A percentile compares a stretch with the other conserved stretches of the same genome.
Evolutionary conservation across 2,329 filamentous ascomycete genomes (phyloP).

Genomic region (Venturia aucupariae): DNA sequence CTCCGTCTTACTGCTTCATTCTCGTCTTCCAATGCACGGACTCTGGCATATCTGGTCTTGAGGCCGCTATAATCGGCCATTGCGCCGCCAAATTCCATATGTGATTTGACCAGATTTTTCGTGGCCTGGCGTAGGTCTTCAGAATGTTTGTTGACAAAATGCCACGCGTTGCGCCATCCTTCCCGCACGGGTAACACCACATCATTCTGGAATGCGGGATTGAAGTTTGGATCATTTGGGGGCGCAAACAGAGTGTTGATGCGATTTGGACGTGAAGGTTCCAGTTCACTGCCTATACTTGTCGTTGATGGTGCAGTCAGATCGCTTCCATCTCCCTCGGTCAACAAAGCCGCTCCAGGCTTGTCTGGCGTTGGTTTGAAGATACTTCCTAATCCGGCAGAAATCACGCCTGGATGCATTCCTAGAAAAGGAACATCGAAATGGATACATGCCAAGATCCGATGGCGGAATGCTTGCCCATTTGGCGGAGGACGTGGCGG

Average conservation of each 20-base stretch:
- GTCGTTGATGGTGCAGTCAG: slow-evolving; percentile 17
- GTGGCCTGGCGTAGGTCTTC: slow-evolving; percentile 63
- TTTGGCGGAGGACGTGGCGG: slow-evolving; percentile 22
- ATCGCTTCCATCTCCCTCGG: slow-evolving; percentile 1
- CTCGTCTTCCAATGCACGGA: slow-evolving; percentile 64
- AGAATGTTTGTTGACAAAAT: slow-evolving; percentile 76
- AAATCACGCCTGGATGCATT: slow-evolving; percentile 78
- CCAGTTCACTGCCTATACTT: slow-evolving; percentile 1
- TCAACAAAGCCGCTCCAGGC: neutral
- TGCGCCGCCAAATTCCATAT: slow-evolving; percentile 74
- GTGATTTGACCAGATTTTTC: slow-evolving; percentile 64
- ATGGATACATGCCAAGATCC: slow-evolving; percentile 69
- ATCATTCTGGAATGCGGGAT: slow-evolving; percentile 70
- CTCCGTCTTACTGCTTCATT: slow-evolving; percentile 35
- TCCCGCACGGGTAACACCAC: slow-evolving; percentile 58
- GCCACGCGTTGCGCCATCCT: slow-evolving; percentile 56
- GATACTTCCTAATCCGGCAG: slow-evolving; percentile 70
- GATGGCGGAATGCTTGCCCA: slow-evolving; percentile 53
- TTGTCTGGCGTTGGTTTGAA: slow-evolving; percentile 47
- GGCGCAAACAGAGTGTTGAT: slow-evolving; percentile 29
- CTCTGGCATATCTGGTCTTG: slow-evolving; percentile 56
- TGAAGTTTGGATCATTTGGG: slow-evolving; percentile 54
- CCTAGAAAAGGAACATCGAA: slow-evolving; percentile 83
- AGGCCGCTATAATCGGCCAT: slow-evolving; percentile 68
- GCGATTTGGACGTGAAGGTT: slow-evolving; percentile 20